phyloP scores from a whole-genome alignment of 441 rosid genomes.

The Hura crepitans region DNA sequence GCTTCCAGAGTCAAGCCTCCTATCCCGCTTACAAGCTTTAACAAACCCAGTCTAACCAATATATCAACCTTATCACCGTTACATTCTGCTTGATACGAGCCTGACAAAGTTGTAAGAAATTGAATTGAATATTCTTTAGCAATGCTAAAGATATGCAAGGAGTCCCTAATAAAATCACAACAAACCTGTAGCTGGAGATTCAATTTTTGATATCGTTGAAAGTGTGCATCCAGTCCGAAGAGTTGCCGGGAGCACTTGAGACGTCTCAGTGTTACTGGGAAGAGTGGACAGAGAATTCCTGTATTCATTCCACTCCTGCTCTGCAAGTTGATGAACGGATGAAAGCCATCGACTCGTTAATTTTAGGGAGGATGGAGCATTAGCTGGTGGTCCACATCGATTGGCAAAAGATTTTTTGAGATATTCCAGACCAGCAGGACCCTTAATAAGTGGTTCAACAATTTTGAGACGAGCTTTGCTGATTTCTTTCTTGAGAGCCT shows the following conservation, averaged over 20 bases:
- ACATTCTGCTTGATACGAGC: constrained; percentile 42
- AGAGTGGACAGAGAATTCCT: constrained; percentile 37
- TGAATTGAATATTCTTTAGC: background rate
- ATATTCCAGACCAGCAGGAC: constrained; percentile 71
- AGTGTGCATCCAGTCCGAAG: constrained; percentile 41
- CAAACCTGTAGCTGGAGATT: constrained; percentile 17
- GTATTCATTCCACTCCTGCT: constrained; percentile 69
- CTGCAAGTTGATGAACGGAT: constrained; percentile 38
- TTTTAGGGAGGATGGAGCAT: constrained; percentile 43
- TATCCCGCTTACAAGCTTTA: constrained; percentile 53
- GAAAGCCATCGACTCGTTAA: constrained; percentile 55
- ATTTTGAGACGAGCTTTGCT: constrained; percentile 59
- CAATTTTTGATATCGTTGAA: background rate
- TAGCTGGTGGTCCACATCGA: constrained; percentile 48
- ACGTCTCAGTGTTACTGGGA: constrained; percentile 33
- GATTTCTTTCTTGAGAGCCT: constrained; percentile 66
- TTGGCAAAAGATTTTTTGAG: constrained; percentile 53
- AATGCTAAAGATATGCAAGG: background rate
- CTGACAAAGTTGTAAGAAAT: constrained; percentile 23
- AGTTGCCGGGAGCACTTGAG: constrained; percentile 31
- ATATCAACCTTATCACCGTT: constrained; percentile 57
- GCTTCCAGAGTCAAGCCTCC: constrained; percentile 51
- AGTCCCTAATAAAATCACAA: background rate
- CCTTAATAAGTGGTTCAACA: constrained; percentile 72
- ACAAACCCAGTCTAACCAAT: constrained; percentile 55